A percentile compares a stretch with the other conserved stretches of the same genome.
Evolutionary conservation across 805 yeast genomes (phyloP).

Genomic region (Pichia pseudocactophila): DNA sequence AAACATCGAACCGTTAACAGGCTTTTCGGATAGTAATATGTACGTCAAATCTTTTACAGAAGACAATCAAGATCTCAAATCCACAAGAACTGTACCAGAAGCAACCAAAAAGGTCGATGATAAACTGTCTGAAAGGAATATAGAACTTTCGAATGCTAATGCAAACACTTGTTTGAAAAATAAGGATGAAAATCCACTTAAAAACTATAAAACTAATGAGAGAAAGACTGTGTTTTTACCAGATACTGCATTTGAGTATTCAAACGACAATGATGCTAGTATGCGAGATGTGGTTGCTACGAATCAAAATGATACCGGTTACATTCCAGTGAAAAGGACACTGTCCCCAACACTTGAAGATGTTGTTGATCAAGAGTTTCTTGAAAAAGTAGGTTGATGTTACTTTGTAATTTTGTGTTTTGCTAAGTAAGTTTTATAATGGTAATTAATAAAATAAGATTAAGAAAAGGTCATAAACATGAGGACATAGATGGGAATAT

Average conservation of each 20-base stretch:
- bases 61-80: no score
- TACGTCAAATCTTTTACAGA: no score
- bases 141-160: background rate
- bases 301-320: background rate
- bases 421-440: no score
- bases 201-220: slow-evolving; percentile 21
- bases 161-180: background rate
- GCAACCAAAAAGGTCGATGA: no score
- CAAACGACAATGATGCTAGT: slow-evolving; percentile 2
- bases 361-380: slow-evolving; percentile 17
- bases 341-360: slow-evolving; percentile 17
- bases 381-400: slow-evolving; percentile 3
- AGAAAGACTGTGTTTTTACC: slow-evolving; percentile 22
- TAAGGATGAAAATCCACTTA: slow-evolving; percentile 8
- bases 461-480: background rate
- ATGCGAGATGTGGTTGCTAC: background rate
- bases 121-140: no score
- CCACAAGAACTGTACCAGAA: no score
- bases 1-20: no score
- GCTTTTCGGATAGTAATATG: no score
- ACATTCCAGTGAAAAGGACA: slow-evolving; percentile 3
- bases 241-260: slow-evolving; percentile 6
- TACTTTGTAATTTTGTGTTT: background rate
- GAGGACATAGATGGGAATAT: background rate
- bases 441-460: no score